Conservation (phyloP, 2,329 filamentous ascomycete species). For the Curvularia sp. region DNA sequence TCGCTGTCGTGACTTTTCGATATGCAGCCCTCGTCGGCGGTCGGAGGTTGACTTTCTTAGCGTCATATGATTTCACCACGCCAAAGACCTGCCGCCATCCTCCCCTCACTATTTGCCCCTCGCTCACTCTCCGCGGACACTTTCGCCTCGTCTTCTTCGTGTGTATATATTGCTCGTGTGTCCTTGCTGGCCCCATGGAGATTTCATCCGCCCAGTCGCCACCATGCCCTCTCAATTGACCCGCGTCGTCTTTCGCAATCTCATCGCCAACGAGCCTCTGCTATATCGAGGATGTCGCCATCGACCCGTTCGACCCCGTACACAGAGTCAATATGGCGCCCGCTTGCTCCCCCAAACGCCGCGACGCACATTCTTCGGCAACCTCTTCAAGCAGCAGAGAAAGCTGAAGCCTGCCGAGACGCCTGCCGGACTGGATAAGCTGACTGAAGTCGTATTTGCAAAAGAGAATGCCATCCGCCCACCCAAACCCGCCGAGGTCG, state of each 20-base stretch:
- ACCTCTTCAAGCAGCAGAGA: conserved; percentile 70
- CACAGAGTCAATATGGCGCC: conserved; percentile 31
- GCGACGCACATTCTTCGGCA: conserved; percentile 65
- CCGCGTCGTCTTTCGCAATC: conserved; percentile 65
- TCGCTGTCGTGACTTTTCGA: conserved; percentile 22
- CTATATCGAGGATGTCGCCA: conserved; percentile 55
- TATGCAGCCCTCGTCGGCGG: conserved; percentile 25
- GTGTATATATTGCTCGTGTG: conserved; percentile 21
- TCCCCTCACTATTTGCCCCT: conserved; percentile 11
- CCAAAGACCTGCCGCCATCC: conserved; percentile 2
- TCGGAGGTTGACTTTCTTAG: conserved; percentile 27
- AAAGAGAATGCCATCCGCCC: conserved; percentile 69
- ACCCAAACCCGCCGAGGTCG: conserved; percentile 68
- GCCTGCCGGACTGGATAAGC: conserved; percentile 73
- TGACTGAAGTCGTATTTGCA: conserved; percentile 72
- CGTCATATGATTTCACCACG: conserved; percentile 29
- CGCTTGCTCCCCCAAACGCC: conserved; percentile 40
- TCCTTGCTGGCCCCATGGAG: conserved; percentile 25
- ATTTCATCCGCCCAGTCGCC: conserved; percentile 10
- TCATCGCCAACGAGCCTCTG: conserved; percentile 61
- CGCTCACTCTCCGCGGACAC: conserved; percentile 14
- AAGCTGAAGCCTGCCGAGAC: conserved; percentile 66
- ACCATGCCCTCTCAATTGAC: conserved; percentile 67
- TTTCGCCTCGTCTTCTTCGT: conserved; percentile 25
- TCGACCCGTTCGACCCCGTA: conserved; percentile 39